phyloP scores from a whole-genome alignment of 768 basidiomycete species.

The Serendipita vermifera region DNA sequence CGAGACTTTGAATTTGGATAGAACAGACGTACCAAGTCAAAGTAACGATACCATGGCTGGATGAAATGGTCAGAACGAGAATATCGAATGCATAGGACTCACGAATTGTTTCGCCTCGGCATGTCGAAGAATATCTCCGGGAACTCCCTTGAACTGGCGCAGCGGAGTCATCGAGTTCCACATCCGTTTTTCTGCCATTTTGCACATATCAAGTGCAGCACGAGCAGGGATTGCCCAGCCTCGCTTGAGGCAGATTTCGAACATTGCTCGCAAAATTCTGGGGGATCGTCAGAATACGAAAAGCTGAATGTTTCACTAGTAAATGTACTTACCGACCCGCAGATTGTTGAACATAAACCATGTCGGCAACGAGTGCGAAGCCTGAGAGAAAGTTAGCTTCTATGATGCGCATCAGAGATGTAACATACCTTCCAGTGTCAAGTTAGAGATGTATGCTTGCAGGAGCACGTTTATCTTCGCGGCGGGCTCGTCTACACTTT shows the following conservation, averaged over 20 bases:
- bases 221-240: constrained; percentile 96
- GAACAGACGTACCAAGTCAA: constrained; percentile 55
- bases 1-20: background rate
- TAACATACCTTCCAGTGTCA: constrained; percentile 69
- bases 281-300: background rate
- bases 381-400: constrained; percentile 28
- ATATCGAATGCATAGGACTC: constrained; percentile 22
- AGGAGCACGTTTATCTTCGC: constrained; percentile 95
- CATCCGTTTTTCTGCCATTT: constrained; percentile 88
- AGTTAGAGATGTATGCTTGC: constrained; percentile 86
- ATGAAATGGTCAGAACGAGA: background rate
- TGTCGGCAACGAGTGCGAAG: constrained; percentile 76
- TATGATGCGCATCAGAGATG: background rate
- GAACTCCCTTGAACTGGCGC: constrained; percentile 88
- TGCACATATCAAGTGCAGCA: constrained; percentile 84
- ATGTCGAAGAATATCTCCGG: constrained; percentile 69
- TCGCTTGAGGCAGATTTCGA: constrained; percentile 93
- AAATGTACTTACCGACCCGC: constrained; percentile 58
- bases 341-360: constrained; percentile 96
- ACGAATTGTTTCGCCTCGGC: constrained; percentile 98
- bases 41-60: constrained; percentile 93
- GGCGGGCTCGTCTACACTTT: constrained; percentile 88
- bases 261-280: constrained; percentile 88
- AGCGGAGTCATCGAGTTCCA: constrained; percentile 98
- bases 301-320: background rate